A percentile compares a stretch with the other conserved stretches of the same genome.
Evolutionary conservation across 768 basidiomycete genomes (phyloP).

Genomic region (Termitomyces sp.): DNA sequence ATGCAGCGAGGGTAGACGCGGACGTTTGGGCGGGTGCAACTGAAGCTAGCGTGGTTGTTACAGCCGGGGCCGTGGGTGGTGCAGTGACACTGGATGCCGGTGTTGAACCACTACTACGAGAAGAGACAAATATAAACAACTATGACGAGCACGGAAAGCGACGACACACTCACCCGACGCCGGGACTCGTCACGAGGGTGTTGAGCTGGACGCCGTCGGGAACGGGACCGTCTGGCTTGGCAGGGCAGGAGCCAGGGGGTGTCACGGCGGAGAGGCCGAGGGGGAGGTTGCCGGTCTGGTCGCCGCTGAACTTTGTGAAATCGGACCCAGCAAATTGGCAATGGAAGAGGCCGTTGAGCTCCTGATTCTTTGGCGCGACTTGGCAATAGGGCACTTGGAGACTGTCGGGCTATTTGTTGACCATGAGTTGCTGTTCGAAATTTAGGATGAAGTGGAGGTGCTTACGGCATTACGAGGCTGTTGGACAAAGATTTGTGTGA

Average conservation of each 20-base stretch:
- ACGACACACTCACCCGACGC: slow-evolving; percentile 9
- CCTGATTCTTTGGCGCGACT: slow-evolving; percentile 37
- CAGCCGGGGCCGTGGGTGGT: not conserved
- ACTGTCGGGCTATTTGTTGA: slow-evolving; percentile 31
- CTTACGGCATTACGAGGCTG: slow-evolving; percentile 47
- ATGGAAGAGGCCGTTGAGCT: slow-evolving; percentile 49
- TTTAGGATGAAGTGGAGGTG: not conserved
- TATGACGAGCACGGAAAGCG: not conserved
- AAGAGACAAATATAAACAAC: not conserved
- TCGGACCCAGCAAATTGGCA: slow-evolving; percentile 41
- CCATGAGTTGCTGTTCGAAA: not conserved
- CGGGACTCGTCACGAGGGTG: slow-evolving; percentile 29
- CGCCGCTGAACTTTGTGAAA: slow-evolving; percentile 34
- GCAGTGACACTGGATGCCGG: not conserved
- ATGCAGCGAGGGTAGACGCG: not conserved
- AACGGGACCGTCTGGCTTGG: slow-evolving; percentile 34
- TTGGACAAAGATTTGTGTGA: slow-evolving; percentile 43
- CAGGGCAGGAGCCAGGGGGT: slow-evolving; percentile 42
- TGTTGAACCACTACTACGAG: not conserved
- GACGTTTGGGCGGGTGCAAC: not conserved
- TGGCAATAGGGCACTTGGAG: slow-evolving; percentile 46
- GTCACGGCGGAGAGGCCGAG: slow-evolving; percentile 34
- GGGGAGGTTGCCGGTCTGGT: slow-evolving; percentile 38
- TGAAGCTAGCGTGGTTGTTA: not conserved
- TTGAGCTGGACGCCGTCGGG: slow-evolving; percentile 39